These are phyloP conservation scores for Parietaria judaica DNA, from an alignment of 306 rosid species.

Conservation along the genomic window DNA sequence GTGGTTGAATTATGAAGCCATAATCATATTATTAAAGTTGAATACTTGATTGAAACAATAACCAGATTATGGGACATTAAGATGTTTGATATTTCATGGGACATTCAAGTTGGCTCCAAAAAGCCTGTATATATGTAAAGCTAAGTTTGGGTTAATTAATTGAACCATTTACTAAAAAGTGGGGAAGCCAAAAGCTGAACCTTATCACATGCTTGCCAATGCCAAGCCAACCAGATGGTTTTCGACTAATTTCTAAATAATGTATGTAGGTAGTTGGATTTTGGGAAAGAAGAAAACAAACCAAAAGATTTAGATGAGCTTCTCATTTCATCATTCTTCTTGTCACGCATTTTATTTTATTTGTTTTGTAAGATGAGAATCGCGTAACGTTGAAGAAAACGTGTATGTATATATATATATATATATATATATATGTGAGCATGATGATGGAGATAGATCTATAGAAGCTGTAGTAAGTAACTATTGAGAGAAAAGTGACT, in stretches of 20 bases:
- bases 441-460: constrained; percentile 4
- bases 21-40: neutral
- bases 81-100: neutral
- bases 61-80: constrained; percentile 1
- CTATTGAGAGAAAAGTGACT: no score
- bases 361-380: no score
- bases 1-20: neutral
- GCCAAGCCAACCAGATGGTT: constrained; percentile 30
- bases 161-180: constrained; percentile 25
- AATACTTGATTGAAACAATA: neutral
- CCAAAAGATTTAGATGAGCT: no score
- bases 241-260: constrained; percentile 1
- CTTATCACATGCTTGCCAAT: constrained; percentile 52
- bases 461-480: no score
- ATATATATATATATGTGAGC: no score
- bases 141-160: neutral
- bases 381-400: constrained; percentile 19
- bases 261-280: no score
- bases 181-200: constrained; percentile 43
- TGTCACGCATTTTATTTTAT: no score
- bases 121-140: neutral
- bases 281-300: no score
- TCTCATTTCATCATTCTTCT: no score
- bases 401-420: no score
- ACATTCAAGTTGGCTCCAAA: constrained; percentile 9